These are phyloP conservation scores for Pseudopyrenochaeta lycopersici DNA, from an alignment of 2,329 filamentous ascomycete species.

Conservation along the genomic window DNA sequence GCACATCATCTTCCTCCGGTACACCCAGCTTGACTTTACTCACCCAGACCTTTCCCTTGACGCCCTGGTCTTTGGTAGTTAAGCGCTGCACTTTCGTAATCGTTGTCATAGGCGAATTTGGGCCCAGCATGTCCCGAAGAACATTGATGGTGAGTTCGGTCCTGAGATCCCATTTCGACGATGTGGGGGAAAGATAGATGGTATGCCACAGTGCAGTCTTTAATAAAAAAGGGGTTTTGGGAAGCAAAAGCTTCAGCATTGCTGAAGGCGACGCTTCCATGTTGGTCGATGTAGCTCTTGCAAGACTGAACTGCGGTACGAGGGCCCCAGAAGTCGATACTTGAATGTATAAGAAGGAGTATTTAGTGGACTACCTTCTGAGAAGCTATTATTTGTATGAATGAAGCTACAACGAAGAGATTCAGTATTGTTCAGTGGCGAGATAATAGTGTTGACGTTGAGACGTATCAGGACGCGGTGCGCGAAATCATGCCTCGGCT, in stretches of 20 bases:
- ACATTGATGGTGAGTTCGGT: conserved; percentile 77
- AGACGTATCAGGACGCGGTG: conserved; percentile 5
- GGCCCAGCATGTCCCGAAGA: conserved; percentile 62
- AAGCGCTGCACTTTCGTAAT: conserved; percentile 63
- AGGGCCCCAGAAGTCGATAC: background rate
- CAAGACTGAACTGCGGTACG: background rate
- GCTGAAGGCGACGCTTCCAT: conserved; percentile 49
- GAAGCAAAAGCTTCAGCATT: conserved; percentile 43
- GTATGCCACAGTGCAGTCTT: conserved; percentile 70
- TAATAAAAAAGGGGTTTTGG: conserved; percentile 66
- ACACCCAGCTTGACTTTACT: conserved; percentile 71
- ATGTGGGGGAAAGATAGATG: conserved; percentile 73
- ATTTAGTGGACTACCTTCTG: too few species aligned
- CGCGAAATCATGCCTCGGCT: conserved; percentile 17
- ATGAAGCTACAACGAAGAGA: too few species aligned
- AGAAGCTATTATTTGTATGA: too few species aligned
- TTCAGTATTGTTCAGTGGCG: conserved; percentile 2
- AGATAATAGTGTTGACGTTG: conserved; percentile 24
- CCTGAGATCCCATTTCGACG: conserved; percentile 79
- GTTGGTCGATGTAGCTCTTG: conserved; percentile 3
- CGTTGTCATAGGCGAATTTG: conserved; percentile 26
- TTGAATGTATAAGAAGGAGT: too few species aligned
- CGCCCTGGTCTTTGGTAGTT: conserved; percentile 69
- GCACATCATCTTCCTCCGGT: conserved; percentile 62
- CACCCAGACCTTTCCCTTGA: conserved; percentile 86